Percentiles rank a stretch among this genome's conserved stretches.
Conservation (phyloP, 352 stramenopile species). For the Achlya hypogyna region DNA sequence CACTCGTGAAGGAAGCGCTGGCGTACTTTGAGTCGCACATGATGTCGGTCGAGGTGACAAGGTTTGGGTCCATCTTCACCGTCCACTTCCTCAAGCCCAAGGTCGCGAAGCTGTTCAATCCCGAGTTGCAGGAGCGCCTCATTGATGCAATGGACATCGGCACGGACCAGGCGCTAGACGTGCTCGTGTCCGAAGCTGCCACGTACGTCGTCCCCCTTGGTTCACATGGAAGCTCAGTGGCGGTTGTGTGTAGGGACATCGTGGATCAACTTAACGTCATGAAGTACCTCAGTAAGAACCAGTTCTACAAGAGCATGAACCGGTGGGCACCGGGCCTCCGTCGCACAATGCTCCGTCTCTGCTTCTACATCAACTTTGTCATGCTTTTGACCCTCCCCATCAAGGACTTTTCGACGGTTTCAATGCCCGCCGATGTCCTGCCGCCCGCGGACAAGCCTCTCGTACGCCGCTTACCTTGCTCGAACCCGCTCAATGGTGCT, state of each 20-base stretch:
- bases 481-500: neutral
- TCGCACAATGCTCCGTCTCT: slow-evolving; percentile 16
- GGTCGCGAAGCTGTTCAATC: slow-evolving; percentile 3
- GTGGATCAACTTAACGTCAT: slow-evolving; percentile 18
- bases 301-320: slow-evolving; percentile 20
- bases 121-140: neutral
- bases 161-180: slow-evolving; percentile 11
- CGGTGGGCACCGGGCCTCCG: slow-evolving; percentile 9
- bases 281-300: slow-evolving; percentile 6
- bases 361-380: slow-evolving; percentile 21
- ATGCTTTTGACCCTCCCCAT: slow-evolving; percentile 12
- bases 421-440: neutral
- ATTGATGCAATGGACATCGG: slow-evolving; percentile 17
- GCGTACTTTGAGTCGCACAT: slow-evolving; percentile 15
- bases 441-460: neutral
- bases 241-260: slow-evolving; percentile 3
- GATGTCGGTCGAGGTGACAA: slow-evolving; percentile 10
- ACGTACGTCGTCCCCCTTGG: neutral
- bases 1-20: slow-evolving; percentile 3
- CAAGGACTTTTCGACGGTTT: slow-evolving; percentile 2
- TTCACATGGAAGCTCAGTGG: neutral
- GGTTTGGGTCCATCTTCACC: slow-evolving; percentile 9
- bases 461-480: neutral
- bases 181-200: slow-evolving; percentile 15
- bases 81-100: slow-evolving; percentile 9